Conservation (phyloP, 441 rosid genomes). For the Codiaeum variegatum region DNA sequence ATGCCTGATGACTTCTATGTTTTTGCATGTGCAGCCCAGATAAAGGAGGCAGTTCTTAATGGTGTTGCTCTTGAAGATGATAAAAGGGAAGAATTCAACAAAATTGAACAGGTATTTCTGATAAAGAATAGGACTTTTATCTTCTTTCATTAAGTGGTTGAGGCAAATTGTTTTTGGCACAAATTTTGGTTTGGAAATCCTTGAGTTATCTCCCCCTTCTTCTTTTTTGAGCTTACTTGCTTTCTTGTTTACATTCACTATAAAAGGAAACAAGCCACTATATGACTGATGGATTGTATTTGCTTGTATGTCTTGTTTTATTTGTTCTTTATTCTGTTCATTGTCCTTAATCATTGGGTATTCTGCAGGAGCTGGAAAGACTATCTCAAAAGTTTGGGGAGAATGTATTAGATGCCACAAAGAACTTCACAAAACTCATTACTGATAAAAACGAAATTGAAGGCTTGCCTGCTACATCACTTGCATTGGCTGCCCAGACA, state of each 20-base stretch:
- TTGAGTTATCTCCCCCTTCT: not conserved
- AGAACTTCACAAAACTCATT: conserved; percentile 74
- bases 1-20: conserved; percentile 21
- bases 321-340: not conserved
- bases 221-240: not conserved
- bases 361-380: conserved; percentile 68
- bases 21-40: conserved; percentile 44
- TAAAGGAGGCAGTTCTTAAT: conserved; percentile 81
- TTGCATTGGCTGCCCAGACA: conserved; percentile 82
- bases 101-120: conserved; percentile 70
- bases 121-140: not conserved
- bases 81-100: conserved; percentile 75
- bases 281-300: not conserved
- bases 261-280: not conserved
- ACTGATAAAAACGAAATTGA: conserved; percentile 74
- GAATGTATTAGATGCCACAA: conserved; percentile 90
- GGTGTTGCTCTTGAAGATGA: conserved; percentile 89
- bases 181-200: not conserved
- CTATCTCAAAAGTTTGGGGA: conserved; percentile 72
- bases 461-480: conserved; percentile 73
- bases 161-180: not conserved
- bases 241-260: not conserved
- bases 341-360: conserved; percentile 8
- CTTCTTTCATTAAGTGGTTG: not conserved
- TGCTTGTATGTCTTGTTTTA: not conserved